These are phyloP conservation scores for Tricholoma flavovirens DNA, from an alignment of 768 basidiomycete genomes.

Conservation along the genomic window DNA sequence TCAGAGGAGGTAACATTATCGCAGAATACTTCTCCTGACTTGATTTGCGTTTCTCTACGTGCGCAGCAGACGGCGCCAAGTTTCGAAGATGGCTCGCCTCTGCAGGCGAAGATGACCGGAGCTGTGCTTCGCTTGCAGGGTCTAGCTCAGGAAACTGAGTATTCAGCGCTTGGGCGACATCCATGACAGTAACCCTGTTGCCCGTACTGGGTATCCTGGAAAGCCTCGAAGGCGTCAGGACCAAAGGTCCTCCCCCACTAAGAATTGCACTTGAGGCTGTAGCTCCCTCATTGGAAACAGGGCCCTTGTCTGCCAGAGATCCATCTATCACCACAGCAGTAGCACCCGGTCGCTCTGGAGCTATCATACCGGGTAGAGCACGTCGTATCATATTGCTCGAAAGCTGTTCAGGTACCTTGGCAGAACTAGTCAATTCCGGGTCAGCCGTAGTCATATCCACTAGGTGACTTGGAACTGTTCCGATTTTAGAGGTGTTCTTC, in stretches of 20 bases:
- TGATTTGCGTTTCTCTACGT: conserved; percentile 55
- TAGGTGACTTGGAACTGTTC: not conserved
- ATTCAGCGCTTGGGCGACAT: conserved; percentile 60
- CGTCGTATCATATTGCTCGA: conserved; percentile 19
- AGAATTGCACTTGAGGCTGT: not conserved
- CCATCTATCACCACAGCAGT: not conserved
- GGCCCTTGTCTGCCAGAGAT: too few relatives aligned
- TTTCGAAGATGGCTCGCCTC: conserved; percentile 17
- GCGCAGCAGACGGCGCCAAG: conserved; percentile 19
- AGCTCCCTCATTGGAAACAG: not conserved
- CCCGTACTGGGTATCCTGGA: conserved; percentile 63
- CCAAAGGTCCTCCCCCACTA: conserved; percentile 8
- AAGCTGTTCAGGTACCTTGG: not conserved
- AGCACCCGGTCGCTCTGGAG: not conserved
- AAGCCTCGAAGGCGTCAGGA: conserved; percentile 36
- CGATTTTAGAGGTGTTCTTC: not conserved
- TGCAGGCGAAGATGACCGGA: not conserved
- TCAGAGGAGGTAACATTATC: conserved; percentile 55
- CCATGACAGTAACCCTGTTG: conserved; percentile 70
- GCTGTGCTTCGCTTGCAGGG: not conserved
- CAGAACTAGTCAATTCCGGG: not conserved
- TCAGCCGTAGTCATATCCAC: not conserved
- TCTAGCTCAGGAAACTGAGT: conserved; percentile 16
- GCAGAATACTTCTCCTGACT: conserved; percentile 65
- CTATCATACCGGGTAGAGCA: conserved; percentile 37